A percentile compares a stretch with the other conserved stretches of the same genome.
These are phyloP conservation scores for Barnettozyma sucrosica DNA, from an alignment of 805 yeast species.

Conservation along the genomic window DNA sequence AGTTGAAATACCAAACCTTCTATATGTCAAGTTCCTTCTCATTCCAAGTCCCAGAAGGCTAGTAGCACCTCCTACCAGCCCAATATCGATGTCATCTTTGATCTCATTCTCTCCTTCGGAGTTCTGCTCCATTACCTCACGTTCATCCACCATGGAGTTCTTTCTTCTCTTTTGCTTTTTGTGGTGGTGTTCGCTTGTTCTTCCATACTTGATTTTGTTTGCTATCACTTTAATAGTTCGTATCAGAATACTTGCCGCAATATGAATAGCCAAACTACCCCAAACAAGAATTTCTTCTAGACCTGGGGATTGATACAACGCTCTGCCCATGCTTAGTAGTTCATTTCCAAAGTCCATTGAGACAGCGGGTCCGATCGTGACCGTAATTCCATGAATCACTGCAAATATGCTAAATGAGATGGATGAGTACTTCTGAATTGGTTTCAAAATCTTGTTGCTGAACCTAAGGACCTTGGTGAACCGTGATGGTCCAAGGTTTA, in stretches of 20 bases:
- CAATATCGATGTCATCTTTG: conserved; percentile 41
- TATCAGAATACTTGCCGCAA: conserved; percentile 45
- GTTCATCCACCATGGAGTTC: conserved; percentile 18
- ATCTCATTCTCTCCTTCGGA: conserved; percentile 8
- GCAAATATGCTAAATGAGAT: conserved; percentile 51
- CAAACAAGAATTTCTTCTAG: conserved; percentile 45
- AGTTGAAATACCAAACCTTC: conserved; percentile 47
- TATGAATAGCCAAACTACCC: conserved; percentile 44
- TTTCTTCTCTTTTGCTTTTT: conserved; percentile 19
- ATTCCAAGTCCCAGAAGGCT: conserved; percentile 49
- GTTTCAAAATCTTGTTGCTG: conserved; percentile 12
- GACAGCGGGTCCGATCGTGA: conserved; percentile 47
- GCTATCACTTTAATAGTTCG: conserved; percentile 34
- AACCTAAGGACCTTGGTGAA: not conserved
- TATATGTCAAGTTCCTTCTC: conserved; percentile 39
- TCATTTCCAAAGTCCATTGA: conserved; percentile 44
- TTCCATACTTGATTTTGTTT: conserved; percentile 23
- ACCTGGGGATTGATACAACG: conserved; percentile 49
- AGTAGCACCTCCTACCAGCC: conserved; percentile 56
- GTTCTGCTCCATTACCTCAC: conserved; percentile 3
- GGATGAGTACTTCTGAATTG: conserved; percentile 55
- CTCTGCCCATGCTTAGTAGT: conserved; percentile 52
- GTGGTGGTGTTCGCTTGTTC: conserved; percentile 15
- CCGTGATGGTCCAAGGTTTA: not conserved
- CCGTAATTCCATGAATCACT: conserved; percentile 51